A percentile compares a stretch with the other conserved stretches of the same genome.
These are phyloP conservation scores for Carnegiea gigantea DNA, from an alignment of 179 eudicot species.

Conservation along the genomic window DNA sequence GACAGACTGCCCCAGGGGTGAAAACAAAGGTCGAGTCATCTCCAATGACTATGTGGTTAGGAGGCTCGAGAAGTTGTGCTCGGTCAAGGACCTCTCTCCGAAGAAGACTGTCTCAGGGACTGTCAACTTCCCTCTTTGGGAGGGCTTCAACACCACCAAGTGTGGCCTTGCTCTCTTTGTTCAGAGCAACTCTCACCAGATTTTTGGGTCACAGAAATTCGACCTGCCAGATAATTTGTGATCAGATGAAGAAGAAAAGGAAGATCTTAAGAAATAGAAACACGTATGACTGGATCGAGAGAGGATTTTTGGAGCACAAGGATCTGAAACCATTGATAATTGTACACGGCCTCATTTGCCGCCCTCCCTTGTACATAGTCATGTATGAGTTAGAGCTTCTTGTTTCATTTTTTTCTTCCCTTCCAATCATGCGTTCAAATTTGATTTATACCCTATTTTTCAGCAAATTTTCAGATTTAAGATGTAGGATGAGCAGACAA, in stretches of 20 bases:
- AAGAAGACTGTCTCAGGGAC: slow-evolving; percentile 64
- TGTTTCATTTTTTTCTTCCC: background rate
- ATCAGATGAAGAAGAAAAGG: background rate
- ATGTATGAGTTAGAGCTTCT: slow-evolving; percentile 12
- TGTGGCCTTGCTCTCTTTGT: slow-evolving; percentile 65
- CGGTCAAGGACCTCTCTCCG: slow-evolving; percentile 57
- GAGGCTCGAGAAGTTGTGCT: slow-evolving; percentile 60
- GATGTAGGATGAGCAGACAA: background rate
- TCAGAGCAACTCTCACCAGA: slow-evolving; percentile 52
- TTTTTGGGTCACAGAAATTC: slow-evolving; percentile 64
- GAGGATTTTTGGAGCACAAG: background rate
- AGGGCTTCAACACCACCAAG: slow-evolving; percentile 54
- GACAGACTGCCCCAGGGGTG: slow-evolving; percentile 56
- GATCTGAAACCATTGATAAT: slow-evolving; percentile 4
- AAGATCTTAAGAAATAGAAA: background rate
- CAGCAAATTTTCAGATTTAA: background rate
- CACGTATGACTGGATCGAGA: background rate
- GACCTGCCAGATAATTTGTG: slow-evolving; percentile 42
- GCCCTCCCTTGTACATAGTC: slow-evolving; percentile 14
- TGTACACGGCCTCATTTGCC: background rate
- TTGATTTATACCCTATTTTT: background rate
- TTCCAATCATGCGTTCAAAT: background rate
- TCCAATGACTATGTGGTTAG: slow-evolving; percentile 73
- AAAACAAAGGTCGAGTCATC: slow-evolving; percentile 62
- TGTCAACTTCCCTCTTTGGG: slow-evolving; percentile 59